phyloP scores from a whole-genome alignment of 352 stramenopile genomes.

The Globisporangium paddicum region DNA sequence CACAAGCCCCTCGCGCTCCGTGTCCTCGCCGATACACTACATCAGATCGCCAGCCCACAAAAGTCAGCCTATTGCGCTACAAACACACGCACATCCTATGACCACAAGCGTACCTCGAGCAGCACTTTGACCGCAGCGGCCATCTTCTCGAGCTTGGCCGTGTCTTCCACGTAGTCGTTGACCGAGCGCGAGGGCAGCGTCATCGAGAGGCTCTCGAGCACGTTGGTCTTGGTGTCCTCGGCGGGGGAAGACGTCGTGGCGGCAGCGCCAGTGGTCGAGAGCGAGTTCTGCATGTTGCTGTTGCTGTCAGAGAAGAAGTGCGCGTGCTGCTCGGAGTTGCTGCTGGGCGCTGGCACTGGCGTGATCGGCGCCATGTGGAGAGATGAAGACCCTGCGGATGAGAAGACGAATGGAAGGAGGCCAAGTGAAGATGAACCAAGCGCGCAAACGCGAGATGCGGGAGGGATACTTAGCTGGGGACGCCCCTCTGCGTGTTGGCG shows the following conservation, averaged over 20 bases:
- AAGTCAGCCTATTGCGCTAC: neutral
- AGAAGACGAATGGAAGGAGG: conserved; percentile 11
- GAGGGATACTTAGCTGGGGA: conserved; percentile 4
- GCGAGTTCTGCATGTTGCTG: conserved; percentile 33
- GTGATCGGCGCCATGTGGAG: conserved; percentile 49
- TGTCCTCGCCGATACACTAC: conserved; percentile 93
- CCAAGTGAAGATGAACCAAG: conserved; percentile 3
- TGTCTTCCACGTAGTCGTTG: conserved; percentile 73
- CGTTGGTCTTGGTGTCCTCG: conserved; percentile 7
- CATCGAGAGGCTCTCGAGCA: conserved; percentile 56
- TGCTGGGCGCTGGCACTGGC: conserved; percentile 11
- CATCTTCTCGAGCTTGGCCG: conserved; percentile 90
- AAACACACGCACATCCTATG: neutral
- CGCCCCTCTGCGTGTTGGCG: neutral
- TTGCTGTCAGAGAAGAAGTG: conserved; percentile 4
- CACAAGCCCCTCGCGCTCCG: conserved; percentile 90
- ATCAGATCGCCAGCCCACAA: neutral
- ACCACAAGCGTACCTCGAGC: conserved; percentile 64
- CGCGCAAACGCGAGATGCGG: neutral
- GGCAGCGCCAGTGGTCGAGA: neutral
- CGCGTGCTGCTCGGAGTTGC: conserved; percentile 12
- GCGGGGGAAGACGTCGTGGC: neutral
- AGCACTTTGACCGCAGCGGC: conserved; percentile 90
- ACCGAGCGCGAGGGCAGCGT: conserved; percentile 42
- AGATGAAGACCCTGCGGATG: conserved; percentile 10